A percentile compares a stretch with the other conserved stretches of the same genome.
Evolutionary conservation across 2,329 filamentous ascomycete species (phyloP).

Genomic region (Paraphaeosphaeria minitans): DNA sequence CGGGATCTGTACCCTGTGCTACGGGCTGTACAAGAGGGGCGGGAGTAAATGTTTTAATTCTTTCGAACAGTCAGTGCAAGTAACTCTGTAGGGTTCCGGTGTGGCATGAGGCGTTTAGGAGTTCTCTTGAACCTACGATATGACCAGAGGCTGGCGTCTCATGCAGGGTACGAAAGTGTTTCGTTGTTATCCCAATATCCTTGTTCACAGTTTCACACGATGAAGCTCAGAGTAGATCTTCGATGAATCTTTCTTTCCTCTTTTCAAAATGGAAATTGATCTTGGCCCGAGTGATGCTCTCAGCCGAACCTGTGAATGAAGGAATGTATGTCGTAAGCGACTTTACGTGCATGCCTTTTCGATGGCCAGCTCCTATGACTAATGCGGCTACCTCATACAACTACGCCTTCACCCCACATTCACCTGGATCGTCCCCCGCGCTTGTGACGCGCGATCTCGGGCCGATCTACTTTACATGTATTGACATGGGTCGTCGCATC

Average conservation of each 20-base stretch:
- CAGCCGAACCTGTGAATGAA: not conserved
- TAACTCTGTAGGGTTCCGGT: not conserved
- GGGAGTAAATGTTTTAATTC: slow-evolving; percentile 30
- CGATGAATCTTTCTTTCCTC: not conserved
- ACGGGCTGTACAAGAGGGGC: slow-evolving; percentile 47
- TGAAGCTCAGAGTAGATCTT: not conserved
- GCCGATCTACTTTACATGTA: not conserved
- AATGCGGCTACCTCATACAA: not conserved
- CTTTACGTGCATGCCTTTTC: not conserved
- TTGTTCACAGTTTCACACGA: not conserved
- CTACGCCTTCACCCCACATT: not conserved
- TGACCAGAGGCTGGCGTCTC: not conserved
- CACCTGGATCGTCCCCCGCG: not conserved
- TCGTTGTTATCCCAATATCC: slow-evolving; percentile 11
- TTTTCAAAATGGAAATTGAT: not conserved
- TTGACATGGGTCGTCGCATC: not conserved
- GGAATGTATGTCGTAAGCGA: not conserved
- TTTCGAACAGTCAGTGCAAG: not conserved
- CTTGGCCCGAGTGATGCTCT: not conserved
- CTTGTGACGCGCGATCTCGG: not conserved
- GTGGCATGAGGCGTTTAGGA: slow-evolving; percentile 5
- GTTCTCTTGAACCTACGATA: not conserved
- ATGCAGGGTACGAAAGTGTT: slow-evolving; percentile 1
- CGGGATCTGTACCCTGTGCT: slow-evolving; percentile 49
- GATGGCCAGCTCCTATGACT: slow-evolving; percentile 1